Evolutionary conservation across 2,329 filamentous ascomycete species (phyloP), one percentile per base, ranked within the genome.

Genomic region (Blastomyces silverae): DNA sequence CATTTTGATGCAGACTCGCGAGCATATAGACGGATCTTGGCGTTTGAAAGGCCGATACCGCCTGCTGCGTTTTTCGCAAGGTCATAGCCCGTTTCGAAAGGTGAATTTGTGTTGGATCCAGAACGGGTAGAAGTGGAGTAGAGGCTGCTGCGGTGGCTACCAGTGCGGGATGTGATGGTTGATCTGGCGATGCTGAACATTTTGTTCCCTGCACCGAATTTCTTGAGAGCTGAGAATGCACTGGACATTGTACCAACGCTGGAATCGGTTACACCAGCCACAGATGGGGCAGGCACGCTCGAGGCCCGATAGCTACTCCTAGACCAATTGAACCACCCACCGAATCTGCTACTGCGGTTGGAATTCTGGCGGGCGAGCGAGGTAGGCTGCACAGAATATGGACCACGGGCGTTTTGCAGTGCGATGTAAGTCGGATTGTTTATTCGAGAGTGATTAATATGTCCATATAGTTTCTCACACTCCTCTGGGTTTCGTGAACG

Each of bases 351-450:
- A 34, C 71, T 72, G 11, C 76, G 73, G 17, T 75, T 79, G 64
- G 77, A 79, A 69, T 82, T 82, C 31, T 80, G 77, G 17, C 79
- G 79, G 63, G 83, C 83, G 73, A 85, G 71, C 34, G 72, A 69
- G 8, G 67, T 83, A 78, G 50, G 84, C 78, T 68, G 86, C 85
- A 69, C 85, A 81, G 67, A 86, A 81, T 77, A 69, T 79, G 83
- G 71, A 65, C 75, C 82, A 82, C 91, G 79, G 82, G 95, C 79
- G 79, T 89, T 83, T 82, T 91, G 84, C 81, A 92, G 70, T 76
- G 88, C 74, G 81, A 90, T 92, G 78, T 93, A 97, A 64, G 92
- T 93, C 63, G 91, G 89, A 74, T 97, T 97, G 78, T 96, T 91
- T 74, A 96, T 89, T 59, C 94, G 89, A 25, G 92, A 88, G 66